Evolutionary conservation across 371 early-diverging fungal species (phyloP).

Genomic region (Actinomortierella wolfii): DNA sequence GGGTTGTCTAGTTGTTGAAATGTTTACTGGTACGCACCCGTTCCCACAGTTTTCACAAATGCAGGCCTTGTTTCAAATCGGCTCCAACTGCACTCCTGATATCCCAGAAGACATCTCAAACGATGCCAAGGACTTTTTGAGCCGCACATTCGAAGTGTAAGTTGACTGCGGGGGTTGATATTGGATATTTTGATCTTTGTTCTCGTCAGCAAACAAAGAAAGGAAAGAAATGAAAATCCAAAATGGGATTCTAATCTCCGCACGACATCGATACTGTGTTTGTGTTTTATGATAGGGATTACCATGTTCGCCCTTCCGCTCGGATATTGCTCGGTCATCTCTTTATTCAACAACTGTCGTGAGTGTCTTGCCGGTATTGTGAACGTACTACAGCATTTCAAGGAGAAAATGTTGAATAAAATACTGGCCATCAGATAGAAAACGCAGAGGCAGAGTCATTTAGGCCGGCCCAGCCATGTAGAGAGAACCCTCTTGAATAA

Average conservation of each 20-base stretch:
- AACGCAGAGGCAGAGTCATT: too few species aligned
- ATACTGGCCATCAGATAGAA: too few species aligned
- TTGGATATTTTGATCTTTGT: neutral
- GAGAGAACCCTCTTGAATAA: too few species aligned
- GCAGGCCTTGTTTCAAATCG: conserved; percentile 92
- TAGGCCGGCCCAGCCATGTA: too few species aligned
- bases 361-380: neutral
- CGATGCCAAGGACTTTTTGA: conserved; percentile 80
- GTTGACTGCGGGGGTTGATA: conserved; percentile 18
- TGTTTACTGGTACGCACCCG: conserved; percentile 95
- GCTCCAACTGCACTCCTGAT: conserved; percentile 79
- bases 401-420: too few species aligned
- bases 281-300: conserved; percentile 49
- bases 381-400: too few species aligned
- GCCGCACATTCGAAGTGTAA: conserved; percentile 76
- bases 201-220: neutral
- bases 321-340: conserved; percentile 61
- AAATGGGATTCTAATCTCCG: neutral
- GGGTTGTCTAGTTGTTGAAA: conserved; percentile 95
- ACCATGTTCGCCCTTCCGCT: conserved; percentile 64
- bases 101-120: conserved; percentile 74
- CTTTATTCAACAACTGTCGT: conserved; percentile 50
- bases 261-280: neutral
- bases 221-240: neutral
- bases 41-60: conserved; percentile 92